Percentiles rank a stretch among this genome's conserved stretches.
These are phyloP conservation scores for Salmacisia buchloeana DNA, from an alignment of 1,284 basidiomycete species.

Conservation along the genomic window DNA sequence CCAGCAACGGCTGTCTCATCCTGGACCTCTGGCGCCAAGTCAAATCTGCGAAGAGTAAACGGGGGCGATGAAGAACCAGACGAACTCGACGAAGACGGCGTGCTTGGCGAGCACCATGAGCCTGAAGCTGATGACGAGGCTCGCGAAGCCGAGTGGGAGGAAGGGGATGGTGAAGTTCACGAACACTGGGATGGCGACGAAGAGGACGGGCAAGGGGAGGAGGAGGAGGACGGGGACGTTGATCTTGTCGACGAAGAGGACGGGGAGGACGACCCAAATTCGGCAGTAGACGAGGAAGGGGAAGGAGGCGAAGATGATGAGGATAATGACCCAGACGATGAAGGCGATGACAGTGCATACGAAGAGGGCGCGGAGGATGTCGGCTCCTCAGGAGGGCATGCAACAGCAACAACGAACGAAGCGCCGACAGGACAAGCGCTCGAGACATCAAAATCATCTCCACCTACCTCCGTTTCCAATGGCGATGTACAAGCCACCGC, in stretches of 20 bases:
- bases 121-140: neutral
- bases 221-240: neutral
- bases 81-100: conserved; percentile 1
- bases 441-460: no score
- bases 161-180: neutral
- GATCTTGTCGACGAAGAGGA: neutral
- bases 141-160: neutral
- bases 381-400: no score
- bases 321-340: neutral
- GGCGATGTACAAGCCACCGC: no score
- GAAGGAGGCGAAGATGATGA: neutral
- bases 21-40: neutral
- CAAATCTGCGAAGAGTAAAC: neutral
- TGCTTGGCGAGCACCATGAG: conserved; percentile 5
- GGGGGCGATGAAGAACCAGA: conserved; percentile 4
- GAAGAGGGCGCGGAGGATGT: no score
- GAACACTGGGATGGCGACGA: neutral
- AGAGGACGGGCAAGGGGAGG: neutral
- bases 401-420: no score
- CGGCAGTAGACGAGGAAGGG: neutral
- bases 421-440: no score
- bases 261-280: neutral
- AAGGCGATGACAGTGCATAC: neutral
- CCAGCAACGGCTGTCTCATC: conserved; percentile 1
- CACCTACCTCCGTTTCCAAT: no score